phyloP scores from a whole-genome alignment of 2,329 filamentous ascomycete genomes.

The Macrophomina tecta region DNA sequence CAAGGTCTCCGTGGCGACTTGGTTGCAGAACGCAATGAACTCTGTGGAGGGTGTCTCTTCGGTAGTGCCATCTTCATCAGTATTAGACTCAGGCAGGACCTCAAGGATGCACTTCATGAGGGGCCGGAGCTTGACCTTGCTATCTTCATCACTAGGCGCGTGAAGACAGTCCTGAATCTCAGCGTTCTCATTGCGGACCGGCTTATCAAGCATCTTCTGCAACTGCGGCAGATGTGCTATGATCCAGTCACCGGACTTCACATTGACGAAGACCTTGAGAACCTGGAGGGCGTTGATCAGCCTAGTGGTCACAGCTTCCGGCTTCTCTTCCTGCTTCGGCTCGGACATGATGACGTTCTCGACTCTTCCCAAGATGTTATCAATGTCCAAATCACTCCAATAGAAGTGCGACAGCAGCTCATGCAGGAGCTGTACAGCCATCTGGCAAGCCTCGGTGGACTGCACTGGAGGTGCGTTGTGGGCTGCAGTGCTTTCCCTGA shows the following conservation, averaged over 20 bases:
- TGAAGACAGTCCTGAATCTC: conserved; percentile 95
- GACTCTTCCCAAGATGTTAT: conserved; percentile 82
- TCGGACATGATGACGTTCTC: conserved; percentile 85
- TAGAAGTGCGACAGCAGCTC: conserved; percentile 85
- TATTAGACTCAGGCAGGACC: conserved; percentile 80
- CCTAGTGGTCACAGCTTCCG: conserved; percentile 78
- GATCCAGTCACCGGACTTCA: conserved; percentile 91
- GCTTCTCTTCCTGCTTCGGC: conserved; percentile 53
- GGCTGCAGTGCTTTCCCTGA: conserved; percentile 58
- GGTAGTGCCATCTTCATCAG: conserved; percentile 84
- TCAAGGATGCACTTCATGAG: conserved; percentile 84
- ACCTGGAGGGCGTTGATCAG: conserved; percentile 96
- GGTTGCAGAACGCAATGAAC: conserved; percentile 82
- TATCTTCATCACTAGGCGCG: conserved; percentile 72
- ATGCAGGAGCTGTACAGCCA: conserved; percentile 79
- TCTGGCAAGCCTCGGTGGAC: conserved; percentile 81
- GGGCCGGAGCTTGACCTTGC: conserved; percentile 69
- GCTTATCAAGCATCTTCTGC: conserved; percentile 89
- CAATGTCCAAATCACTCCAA: conserved; percentile 91
- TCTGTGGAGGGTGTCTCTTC: conserved; percentile 79
- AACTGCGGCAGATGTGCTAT: conserved; percentile 75
- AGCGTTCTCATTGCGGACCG: conserved; percentile 83
- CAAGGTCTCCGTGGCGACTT: conserved; percentile 86
- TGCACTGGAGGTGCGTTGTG: conserved; percentile 52
- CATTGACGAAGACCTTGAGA: conserved; percentile 84